Conservation (phyloP, 176 grass and related monocot species). For the Rhynchospora tenuis region DNA sequence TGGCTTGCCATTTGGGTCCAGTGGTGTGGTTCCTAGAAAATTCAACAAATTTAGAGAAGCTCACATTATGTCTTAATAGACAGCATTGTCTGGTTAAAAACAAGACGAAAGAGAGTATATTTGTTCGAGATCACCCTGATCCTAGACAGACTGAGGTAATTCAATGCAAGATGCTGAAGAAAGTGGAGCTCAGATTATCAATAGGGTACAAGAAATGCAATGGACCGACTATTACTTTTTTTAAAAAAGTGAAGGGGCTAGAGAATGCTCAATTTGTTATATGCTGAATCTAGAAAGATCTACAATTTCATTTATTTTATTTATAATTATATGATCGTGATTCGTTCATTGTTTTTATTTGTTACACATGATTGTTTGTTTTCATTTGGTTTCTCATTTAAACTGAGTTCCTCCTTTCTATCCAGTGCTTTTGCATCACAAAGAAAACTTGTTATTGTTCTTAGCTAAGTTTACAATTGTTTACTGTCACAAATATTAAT, state of each 20-base stretch:
- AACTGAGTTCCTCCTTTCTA: too few species aligned
- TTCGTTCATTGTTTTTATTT: too few species aligned
- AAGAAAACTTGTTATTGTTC: too few species aligned
- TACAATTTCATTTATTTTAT: too few species aligned
- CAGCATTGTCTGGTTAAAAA: background rate
- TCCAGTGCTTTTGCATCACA: too few species aligned
- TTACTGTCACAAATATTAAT: background rate
- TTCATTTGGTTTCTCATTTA: too few species aligned
- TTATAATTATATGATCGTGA: too few species aligned
- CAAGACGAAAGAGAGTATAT: background rate
- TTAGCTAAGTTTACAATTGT: too few species aligned
- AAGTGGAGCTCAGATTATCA: conserved; percentile 1
- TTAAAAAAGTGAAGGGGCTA: background rate
- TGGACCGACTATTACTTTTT: background rate
- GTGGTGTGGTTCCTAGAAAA: background rate
- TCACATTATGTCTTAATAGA: background rate
- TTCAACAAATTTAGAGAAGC: background rate
- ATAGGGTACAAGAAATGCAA: background rate
- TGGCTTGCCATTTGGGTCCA: background rate
- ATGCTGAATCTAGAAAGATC: too few species aligned
- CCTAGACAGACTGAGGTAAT: background rate
- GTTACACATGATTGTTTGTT: too few species aligned
- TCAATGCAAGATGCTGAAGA: background rate
- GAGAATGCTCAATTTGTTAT: background rate
- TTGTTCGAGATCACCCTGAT: background rate